Evolutionary conservation across 75 land plant species (phyloP).

Genomic region (Ceratopteris richardii): DNA sequence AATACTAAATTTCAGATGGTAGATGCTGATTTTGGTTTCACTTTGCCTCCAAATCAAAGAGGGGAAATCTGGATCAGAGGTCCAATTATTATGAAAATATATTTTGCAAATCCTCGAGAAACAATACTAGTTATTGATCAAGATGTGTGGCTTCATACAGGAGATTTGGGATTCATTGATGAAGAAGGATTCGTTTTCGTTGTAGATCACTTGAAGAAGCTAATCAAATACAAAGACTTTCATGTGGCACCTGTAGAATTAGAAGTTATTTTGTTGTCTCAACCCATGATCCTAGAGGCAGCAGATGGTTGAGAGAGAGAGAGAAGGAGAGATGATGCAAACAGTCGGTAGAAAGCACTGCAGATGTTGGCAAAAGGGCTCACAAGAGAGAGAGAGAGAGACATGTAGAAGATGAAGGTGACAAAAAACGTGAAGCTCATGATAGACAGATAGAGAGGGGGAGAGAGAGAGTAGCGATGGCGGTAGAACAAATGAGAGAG

Average conservation of each 20-base stretch:
- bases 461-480: too few relatives aligned
- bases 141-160: conserved; percentile 59
- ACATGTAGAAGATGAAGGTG: too few relatives aligned
- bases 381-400: too few relatives aligned
- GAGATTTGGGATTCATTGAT: conserved; percentile 48
- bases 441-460: too few relatives aligned
- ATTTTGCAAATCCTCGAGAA: conserved; percentile 23
- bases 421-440: too few relatives aligned
- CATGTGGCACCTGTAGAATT: conserved; percentile 81
- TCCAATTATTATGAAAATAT: conserved; percentile 62
- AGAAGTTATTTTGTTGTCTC: conserved; percentile 51
- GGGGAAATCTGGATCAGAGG: conserved; percentile 80
- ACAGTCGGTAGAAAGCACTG: too few relatives aligned
- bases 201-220: conserved; percentile 46
- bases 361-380: too few relatives aligned
- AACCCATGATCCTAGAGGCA: conserved; percentile 56
- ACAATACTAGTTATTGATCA: conserved; percentile 22
- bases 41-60: conserved; percentile 41
- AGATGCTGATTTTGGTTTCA: conserved; percentile 34
- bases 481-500: too few relatives aligned
- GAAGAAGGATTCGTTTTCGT: conserved; percentile 35
- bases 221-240: conserved; percentile 55
- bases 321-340: too few relatives aligned
- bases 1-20: conserved; percentile 66
- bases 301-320: too few relatives aligned